phyloP scores from a whole-genome alignment of 2,329 filamentous ascomycete species.

The Fusarium staphyleae region DNA sequence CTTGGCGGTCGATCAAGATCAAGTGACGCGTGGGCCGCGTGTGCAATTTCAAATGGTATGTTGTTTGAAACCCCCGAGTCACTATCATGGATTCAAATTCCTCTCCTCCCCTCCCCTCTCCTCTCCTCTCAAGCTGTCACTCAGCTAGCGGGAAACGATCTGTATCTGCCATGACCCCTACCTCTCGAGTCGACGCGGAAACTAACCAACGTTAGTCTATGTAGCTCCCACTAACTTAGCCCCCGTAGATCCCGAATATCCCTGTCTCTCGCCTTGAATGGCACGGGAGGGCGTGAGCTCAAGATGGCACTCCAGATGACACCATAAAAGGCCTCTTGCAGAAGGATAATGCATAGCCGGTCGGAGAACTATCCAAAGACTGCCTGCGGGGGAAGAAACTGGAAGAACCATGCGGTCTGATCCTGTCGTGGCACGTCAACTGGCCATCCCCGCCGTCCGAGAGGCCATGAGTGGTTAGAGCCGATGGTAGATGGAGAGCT shows the following conservation, averaged over 20 bases:
- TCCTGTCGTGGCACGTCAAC: constrained; percentile 1
- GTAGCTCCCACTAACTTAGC: constrained; percentile 1
- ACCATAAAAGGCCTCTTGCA: neutral
- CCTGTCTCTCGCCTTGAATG: neutral
- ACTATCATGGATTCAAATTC: neutral
- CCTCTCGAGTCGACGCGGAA: neutral
- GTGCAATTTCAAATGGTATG: neutral
- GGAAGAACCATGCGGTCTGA: constrained; percentile 1
- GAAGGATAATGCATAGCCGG: neutral
- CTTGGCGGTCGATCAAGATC: constrained; percentile 4
- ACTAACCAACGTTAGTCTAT: too few relatives aligned
- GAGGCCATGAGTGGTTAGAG: constrained; percentile 2
- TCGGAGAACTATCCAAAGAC: neutral
- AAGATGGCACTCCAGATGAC: neutral
- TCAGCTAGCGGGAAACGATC: too few relatives aligned
- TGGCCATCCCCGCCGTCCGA: neutral
- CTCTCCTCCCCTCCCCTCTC: too few relatives aligned
- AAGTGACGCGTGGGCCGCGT: neutral
- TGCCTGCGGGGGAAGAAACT: neutral
- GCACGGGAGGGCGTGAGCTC: neutral
- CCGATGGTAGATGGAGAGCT: constrained; percentile 1
- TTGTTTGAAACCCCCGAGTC: neutral
- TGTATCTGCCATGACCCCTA: neutral
- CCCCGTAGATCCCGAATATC: constrained; percentile 2
- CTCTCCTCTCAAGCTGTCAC: too few relatives aligned